Percentiles rank a stretch among this genome's conserved stretches.
phyloP scores from a whole-genome alignment of 345 rosid genomes.

The Eucalyptus sp. region DNA sequence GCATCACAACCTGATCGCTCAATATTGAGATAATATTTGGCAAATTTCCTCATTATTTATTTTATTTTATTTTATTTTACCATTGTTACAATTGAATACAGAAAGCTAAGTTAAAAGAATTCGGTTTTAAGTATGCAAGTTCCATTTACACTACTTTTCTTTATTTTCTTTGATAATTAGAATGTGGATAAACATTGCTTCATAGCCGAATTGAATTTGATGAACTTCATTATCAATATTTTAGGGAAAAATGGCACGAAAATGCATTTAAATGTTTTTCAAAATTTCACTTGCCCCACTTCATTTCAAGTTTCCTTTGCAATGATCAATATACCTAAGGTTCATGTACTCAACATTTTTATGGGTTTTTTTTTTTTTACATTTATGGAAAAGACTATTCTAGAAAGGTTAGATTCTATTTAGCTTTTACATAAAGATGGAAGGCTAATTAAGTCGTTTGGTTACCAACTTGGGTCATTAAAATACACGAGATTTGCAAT shows the following conservation, averaged over 20 bases:
- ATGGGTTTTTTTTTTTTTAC: not conserved
- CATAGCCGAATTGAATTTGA: not conserved
- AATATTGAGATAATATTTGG: not conserved
- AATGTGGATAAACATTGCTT: not conserved
- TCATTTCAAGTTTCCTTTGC: not conserved
- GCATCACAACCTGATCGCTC: not conserved
- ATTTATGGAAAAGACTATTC: not conserved
- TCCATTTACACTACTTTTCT: not conserved
- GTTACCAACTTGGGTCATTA: not conserved
- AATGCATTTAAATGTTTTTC: not conserved
- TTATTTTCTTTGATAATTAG: not conserved
- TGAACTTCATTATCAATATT: not conserved
- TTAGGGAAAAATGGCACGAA: not conserved
- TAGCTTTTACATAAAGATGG: not conserved
- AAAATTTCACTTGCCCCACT: not conserved
- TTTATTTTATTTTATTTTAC: no score
- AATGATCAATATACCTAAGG: not conserved
- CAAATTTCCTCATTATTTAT: not conserved
- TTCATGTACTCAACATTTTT: not conserved
- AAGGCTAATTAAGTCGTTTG: not conserved
- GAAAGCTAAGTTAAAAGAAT: not conserved
- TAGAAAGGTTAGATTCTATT: not conserved
- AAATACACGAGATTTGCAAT: not conserved
- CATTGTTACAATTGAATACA: not conserved
- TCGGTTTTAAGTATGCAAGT: not conserved